Evolutionary conservation across 306 rosid species (phyloP), one percentile per base, ranked within the genome.

Genomic region (Lablab purpureus): DNA sequence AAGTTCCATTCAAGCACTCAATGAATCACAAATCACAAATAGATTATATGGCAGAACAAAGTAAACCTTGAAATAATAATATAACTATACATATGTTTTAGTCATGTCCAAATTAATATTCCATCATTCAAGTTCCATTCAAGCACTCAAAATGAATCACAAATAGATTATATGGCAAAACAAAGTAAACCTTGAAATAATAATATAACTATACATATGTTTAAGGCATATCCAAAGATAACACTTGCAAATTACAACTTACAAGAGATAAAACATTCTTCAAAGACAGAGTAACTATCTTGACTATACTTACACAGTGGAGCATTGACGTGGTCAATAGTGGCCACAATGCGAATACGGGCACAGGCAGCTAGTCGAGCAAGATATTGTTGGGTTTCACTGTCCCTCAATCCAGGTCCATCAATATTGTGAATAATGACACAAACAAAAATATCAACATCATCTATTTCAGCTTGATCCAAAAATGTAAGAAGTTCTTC

Each of bases 331-430:
- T 95, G 92, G 81, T 95, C 98, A 47, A 91, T 85, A 7, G 97
- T 91, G 69, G 97, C 96, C 83, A 89, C 85, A 23, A 93, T 46
- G 14, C 96, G 90, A 79, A 95, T 84, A 59, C 81, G 83, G 79
- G 89, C 85, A 83, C 99, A 91, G 51, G 94, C 87, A 78, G 97
- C 93, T 22, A 95, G 84, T 67, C 89, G 89, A 43, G 91, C 95
- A 59, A 95, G 93, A 86, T 81, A 85, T 63, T 88, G 96, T 80
- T 91, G 98, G 67, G 89, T 89, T 76, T 92, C 98, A 22, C 88
- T 74, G 80, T 95, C 99, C 78, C 99, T 88, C 78, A 91, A 84
- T 49, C 91, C 98, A 22, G 97, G 96, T 49, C 98, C 99, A 74
- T 95, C 98, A 45, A 95, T 93, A 86, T 95, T 95, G 87, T 95